Percentiles rank a stretch among this genome's conserved stretches.
Conservation (phyloP, 1,284 basidiomycete species). For the Trametes sp. region DNA sequence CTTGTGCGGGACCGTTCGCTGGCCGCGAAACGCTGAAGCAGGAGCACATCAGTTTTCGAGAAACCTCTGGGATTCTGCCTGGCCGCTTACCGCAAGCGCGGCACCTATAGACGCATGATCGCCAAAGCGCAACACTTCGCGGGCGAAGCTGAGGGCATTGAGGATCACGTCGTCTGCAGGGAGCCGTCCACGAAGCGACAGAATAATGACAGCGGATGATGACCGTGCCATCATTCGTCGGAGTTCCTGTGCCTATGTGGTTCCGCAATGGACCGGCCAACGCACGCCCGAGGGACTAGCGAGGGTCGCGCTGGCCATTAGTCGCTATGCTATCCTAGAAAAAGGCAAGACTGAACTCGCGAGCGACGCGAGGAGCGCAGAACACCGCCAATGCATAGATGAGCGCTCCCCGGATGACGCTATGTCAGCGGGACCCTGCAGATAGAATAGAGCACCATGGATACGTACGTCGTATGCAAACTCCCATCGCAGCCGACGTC, state of each 20-base stretch:
- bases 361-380: background rate
- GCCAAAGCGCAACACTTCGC: background rate
- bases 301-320: background rate
- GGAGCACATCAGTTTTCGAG: background rate
- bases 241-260: constrained; percentile 8
- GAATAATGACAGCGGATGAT: background rate
- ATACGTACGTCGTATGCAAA: background rate
- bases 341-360: background rate
- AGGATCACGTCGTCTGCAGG: background rate
- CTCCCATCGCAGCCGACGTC: background rate
- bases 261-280: background rate
- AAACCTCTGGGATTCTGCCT: background rate
- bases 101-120: background rate
- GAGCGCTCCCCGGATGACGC: background rate
- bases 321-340: background rate
- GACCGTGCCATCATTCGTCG: background rate
- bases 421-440: background rate
- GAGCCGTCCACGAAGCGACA: background rate
- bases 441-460: background rate
- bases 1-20: background rate
- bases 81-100: background rate
- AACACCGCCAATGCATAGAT: background rate
- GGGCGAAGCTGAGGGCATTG: background rate
- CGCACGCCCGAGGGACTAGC: background rate
- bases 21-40: background rate